A percentile compares a stretch with the other conserved stretches of the same genome.
Conservation (phyloP, 2,329 filamentous ascomycete genomes). For the Aspergillus thermomutatus region DNA sequence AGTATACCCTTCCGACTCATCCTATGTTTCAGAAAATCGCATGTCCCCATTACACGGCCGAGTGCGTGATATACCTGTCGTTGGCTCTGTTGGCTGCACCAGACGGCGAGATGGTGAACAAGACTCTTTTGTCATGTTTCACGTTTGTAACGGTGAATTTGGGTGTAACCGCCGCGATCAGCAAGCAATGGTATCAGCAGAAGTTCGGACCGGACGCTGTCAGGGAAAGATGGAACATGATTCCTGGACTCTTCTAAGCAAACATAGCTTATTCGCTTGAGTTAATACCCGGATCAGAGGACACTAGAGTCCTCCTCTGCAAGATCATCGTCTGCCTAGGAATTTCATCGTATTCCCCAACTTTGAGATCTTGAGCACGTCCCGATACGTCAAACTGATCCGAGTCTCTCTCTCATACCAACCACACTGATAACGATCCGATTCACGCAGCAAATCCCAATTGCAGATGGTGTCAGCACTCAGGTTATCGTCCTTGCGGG, state of each 20-base stretch:
- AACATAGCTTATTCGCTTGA: not conserved
- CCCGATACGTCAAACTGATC: constrained; percentile 67
- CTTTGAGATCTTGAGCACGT: constrained; percentile 79
- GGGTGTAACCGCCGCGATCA: constrained; percentile 74
- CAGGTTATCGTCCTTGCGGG: constrained; percentile 62
- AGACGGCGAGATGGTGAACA: constrained; percentile 62
- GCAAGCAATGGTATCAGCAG: constrained; percentile 71
- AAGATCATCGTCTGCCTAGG: constrained; percentile 28
- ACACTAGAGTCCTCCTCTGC: not conserved
- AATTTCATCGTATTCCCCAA: constrained; percentile 65
- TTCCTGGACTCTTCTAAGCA: constrained; percentile 52
- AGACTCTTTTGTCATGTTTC: constrained; percentile 66
- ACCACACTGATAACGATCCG: constrained; percentile 35
- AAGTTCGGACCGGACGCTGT: constrained; percentile 70
- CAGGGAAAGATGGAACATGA: constrained; percentile 67
- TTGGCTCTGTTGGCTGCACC: constrained; percentile 74
- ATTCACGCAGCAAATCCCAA: constrained; percentile 53
- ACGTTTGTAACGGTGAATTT: constrained; percentile 76
- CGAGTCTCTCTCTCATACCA: constrained; percentile 49
- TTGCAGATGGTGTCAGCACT: constrained; percentile 52
- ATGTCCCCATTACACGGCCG: constrained; percentile 88
- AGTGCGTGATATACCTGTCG: constrained; percentile 79
- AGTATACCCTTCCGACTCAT: constrained; percentile 76
- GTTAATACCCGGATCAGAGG: not conserved
- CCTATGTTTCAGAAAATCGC: constrained; percentile 70